Conservation (phyloP, 2,329 filamentous ascomycete species). For the Hypoxylon sp. region DNA sequence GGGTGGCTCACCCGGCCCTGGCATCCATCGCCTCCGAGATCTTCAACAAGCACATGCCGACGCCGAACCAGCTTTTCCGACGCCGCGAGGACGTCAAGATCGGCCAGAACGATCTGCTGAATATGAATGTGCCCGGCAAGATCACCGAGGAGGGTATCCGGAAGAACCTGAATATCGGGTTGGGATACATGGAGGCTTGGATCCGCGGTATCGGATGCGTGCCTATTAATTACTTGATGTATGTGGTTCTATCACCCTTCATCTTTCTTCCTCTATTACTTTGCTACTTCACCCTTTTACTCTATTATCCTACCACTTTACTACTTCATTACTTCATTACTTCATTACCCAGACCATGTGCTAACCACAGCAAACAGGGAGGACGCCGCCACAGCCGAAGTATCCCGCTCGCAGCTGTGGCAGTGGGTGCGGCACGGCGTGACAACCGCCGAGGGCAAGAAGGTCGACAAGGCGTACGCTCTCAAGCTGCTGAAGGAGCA, state of each 20-base stretch:
- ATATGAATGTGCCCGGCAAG: slow-evolving; percentile 96
- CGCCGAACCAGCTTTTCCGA: slow-evolving; percentile 94
- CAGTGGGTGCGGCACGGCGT: slow-evolving; percentile 88
- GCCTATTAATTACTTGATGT: slow-evolving; percentile 97
- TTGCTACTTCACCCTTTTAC: neutral
- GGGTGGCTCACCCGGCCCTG: slow-evolving; percentile 96
- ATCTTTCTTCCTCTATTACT: neutral
- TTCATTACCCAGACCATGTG: neutral
- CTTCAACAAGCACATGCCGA: slow-evolving; percentile 99
- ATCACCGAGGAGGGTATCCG: slow-evolving; percentile 95
- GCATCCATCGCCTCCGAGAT: slow-evolving; percentile 89
- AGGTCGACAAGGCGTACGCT: slow-evolving; percentile 92
- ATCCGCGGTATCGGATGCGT: slow-evolving; percentile 94
- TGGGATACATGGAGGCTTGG: slow-evolving; percentile 99
- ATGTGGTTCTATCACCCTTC: slow-evolving; percentile 49
- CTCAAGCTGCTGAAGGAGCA: slow-evolving; percentile 90
- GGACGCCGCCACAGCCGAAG: slow-evolving; percentile 96
- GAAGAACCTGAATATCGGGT: slow-evolving; percentile 97
- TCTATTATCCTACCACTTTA: neutral
- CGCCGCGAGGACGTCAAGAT: slow-evolving; percentile 92
- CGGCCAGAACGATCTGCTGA: slow-evolving; percentile 89
- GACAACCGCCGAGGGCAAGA: slow-evolving; percentile 88
- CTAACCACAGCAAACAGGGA: slow-evolving; percentile 66
- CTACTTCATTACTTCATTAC: neutral
- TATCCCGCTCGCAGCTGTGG: slow-evolving; percentile 94